phyloP scores from a whole-genome alignment of 164 flowering plant species.

The Umbilicus rupestris region DNA sequence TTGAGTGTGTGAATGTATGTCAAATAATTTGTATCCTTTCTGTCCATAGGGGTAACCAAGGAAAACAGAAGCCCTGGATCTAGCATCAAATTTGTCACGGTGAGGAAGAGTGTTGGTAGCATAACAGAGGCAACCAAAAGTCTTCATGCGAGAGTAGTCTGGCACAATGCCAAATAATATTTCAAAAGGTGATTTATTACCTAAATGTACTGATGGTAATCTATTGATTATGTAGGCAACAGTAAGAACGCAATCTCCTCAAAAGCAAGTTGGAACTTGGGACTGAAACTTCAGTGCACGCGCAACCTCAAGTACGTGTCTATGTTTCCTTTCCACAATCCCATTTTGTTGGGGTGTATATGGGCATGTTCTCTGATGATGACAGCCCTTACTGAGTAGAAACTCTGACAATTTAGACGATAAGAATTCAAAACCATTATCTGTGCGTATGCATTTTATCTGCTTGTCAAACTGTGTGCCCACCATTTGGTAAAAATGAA shows the following conservation, averaged over 20 bases:
- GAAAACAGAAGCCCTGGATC: neutral
- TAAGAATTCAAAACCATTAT: neutral
- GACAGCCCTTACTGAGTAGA: neutral
- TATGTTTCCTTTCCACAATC: neutral
- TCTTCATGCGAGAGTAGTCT: neutral
- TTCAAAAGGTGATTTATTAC: neutral
- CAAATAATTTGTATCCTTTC: too few species aligned
- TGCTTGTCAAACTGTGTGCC: neutral
- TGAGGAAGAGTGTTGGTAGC: too few species aligned
- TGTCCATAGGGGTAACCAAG: neutral
- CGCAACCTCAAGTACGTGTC: neutral
- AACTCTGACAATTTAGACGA: neutral
- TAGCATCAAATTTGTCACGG: neutral
- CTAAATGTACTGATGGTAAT: neutral
- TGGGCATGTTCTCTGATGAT: neutral
- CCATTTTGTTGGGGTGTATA: slow-evolving; percentile 7
- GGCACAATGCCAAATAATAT: neutral
- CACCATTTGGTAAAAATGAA: neutral
- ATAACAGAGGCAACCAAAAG: neutral
- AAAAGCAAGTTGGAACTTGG: too few species aligned
- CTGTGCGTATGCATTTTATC: neutral
- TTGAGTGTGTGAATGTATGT: neutral
- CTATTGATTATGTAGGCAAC: too few species aligned
- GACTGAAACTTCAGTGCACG: too few species aligned
- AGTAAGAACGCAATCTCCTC: too few species aligned